Percentiles rank a stretch among this genome's conserved stretches.
Conservation (phyloP, 2,329 filamentous ascomycete genomes). For the Colletotrichum sp. region DNA sequence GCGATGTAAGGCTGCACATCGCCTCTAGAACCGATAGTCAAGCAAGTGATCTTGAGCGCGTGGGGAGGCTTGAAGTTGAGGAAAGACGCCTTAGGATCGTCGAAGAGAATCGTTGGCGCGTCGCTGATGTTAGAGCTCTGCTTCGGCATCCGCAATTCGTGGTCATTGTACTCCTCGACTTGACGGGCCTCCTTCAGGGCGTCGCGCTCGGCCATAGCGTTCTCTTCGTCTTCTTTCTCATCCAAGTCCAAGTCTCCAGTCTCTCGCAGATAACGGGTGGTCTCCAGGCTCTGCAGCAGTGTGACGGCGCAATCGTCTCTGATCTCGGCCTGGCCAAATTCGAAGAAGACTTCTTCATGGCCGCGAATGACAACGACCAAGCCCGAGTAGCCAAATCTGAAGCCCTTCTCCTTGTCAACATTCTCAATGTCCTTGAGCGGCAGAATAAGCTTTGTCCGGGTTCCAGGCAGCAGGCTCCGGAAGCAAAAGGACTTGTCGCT, state of each 20-base stretch:
- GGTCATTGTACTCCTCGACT: slow-evolving; percentile 51
- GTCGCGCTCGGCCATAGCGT: slow-evolving; percentile 80
- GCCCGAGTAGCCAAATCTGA: slow-evolving; percentile 88
- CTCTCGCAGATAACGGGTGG: slow-evolving; percentile 72
- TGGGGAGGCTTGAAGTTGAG: slow-evolving; percentile 88
- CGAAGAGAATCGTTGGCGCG: slow-evolving; percentile 81
- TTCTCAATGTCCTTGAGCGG: slow-evolving; percentile 92
- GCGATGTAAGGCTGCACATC: slow-evolving; percentile 99
- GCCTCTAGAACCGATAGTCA: slow-evolving; percentile 94
- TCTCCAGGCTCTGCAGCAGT: slow-evolving; percentile 77
- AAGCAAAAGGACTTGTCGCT: slow-evolving; percentile 90
- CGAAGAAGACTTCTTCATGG: slow-evolving; percentile 96
- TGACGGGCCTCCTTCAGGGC: slow-evolving; percentile 77
- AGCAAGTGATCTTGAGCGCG: slow-evolving; percentile 83
- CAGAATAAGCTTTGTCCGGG: slow-evolving; percentile 89
- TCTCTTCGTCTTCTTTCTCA: slow-evolving; percentile 73
- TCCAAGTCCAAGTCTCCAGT: slow-evolving; percentile 71
- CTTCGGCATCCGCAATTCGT: slow-evolving; percentile 55
- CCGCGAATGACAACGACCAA: slow-evolving; percentile 92
- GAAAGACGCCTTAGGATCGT: slow-evolving; percentile 86
- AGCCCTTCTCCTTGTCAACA: slow-evolving; percentile 93
- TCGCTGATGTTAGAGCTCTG: slow-evolving; percentile 54
- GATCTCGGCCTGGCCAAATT: slow-evolving; percentile 78
- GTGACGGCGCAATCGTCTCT: slow-evolving; percentile 91
- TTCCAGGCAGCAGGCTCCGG: slow-evolving; percentile 86